Percentiles rank a stretch among this genome's conserved stretches.
Evolutionary conservation across 495 filamentous ascomycete genomes (phyloP).

Genomic region (Usnea hakonensis): DNA sequence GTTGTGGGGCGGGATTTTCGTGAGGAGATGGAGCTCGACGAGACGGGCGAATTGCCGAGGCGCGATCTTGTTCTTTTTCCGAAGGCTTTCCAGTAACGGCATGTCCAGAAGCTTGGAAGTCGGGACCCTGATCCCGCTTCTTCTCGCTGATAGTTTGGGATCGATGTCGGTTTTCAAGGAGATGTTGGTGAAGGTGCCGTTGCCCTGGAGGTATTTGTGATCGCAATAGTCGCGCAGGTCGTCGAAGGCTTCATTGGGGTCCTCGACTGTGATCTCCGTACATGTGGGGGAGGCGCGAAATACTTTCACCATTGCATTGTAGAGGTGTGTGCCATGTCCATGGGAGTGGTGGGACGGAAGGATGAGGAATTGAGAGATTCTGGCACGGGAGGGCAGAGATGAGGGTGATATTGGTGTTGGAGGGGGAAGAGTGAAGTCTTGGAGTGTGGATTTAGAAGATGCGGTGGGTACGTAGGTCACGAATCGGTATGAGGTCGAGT

Average conservation of each 20-base stretch:
- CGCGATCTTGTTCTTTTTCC: constrained; percentile 64
- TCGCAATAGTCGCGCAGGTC: constrained; percentile 81
- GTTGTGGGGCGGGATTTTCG: constrained; percentile 55
- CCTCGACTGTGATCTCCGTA: constrained; percentile 85
- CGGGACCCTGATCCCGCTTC: constrained; percentile 44
- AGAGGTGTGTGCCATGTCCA: constrained; percentile 73
- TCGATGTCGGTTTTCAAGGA: constrained; percentile 39
- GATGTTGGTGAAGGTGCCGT: constrained; percentile 35
- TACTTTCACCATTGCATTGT: constrained; percentile 62
- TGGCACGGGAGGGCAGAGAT: constrained; percentile 56
- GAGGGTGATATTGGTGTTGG: constrained; percentile 35
- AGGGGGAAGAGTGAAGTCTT: constrained; percentile 38
- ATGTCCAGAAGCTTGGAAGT: constrained; percentile 55
- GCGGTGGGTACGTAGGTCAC: constrained; percentile 44
- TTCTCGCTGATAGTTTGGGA: constrained; percentile 33
- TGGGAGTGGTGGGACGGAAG: constrained; percentile 78
- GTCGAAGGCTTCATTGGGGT: constrained; percentile 92
- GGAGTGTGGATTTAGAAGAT: constrained; percentile 23
- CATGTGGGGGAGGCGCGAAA: constrained; percentile 56
- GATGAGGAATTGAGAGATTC: constrained; percentile 92
- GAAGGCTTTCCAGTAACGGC: constrained; percentile 50
- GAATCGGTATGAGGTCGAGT: constrained; percentile 84
- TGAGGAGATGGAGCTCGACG: constrained; percentile 83
- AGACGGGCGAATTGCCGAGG: constrained; percentile 81
- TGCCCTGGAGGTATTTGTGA: constrained; percentile 52